Percentiles rank a stretch among this genome's conserved stretches.
phyloP scores from a whole-genome alignment of 441 rosid genomes.

The Sinapis alba region DNA sequence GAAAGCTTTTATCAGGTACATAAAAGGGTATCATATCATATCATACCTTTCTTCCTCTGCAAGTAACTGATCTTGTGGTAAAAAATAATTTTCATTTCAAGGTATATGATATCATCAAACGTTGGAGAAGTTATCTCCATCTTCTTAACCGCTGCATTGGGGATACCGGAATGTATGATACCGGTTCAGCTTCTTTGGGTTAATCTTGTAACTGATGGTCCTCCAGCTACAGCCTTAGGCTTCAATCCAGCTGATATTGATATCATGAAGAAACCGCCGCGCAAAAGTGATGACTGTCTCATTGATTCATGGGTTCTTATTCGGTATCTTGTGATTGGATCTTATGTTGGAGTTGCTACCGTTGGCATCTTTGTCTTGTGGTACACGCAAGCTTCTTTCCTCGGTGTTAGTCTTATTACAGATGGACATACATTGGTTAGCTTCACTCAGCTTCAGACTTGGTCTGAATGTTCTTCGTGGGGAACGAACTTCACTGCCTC shows the following conservation, averaged over 20 bases:
- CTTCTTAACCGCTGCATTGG: conserved; percentile 82
- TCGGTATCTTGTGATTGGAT: conserved; percentile 80
- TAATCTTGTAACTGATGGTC: conserved; percentile 90
- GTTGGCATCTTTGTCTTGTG: conserved; percentile 85
- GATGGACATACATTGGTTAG: conserved; percentile 81
- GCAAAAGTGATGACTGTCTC: conserved; percentile 75
- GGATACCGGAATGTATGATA: conserved; percentile 87
- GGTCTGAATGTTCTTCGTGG: conserved; percentile 84
- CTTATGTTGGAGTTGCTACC: conserved; percentile 89
- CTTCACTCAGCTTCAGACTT: conserved; percentile 69
- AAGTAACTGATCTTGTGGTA: neutral
- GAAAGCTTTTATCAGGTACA: conserved; percentile 88
- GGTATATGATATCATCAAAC: conserved; percentile 96
- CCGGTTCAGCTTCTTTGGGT: conserved; percentile 97
- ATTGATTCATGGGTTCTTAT: conserved; percentile 74
- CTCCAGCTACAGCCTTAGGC: conserved; percentile 89
- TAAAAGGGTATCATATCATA: neutral
- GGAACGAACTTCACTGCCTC: conserved; percentile 61
- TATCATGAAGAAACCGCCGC: conserved; percentile 85
- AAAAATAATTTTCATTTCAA: conserved; percentile 30
- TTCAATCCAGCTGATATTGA: conserved; percentile 90
- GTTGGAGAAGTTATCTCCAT: conserved; percentile 90
- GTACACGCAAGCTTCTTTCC: conserved; percentile 80
- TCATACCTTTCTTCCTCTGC: neutral
- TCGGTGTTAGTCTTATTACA: conserved; percentile 65